A percentile compares a stretch with the other conserved stretches of the same genome.
phyloP scores from a whole-genome alignment of 2,329 filamentous ascomycete species.

The Ophiocordyceps sinensis region DNA sequence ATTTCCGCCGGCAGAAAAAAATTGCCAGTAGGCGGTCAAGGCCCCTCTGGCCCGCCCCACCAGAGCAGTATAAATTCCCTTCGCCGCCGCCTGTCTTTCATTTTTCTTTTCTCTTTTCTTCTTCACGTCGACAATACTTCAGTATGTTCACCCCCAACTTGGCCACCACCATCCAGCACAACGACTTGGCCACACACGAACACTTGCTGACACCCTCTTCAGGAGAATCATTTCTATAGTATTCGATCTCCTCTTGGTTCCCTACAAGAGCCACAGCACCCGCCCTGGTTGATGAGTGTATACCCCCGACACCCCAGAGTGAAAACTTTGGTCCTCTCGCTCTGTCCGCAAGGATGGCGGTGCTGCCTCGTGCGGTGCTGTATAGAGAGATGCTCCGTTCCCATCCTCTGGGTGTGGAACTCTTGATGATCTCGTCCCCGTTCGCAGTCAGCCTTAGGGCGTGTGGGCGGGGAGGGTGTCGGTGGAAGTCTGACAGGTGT shows the following conservation, averaged over 20 bases:
- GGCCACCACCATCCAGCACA: conserved; percentile 4
- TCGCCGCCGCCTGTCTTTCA: conserved; percentile 15
- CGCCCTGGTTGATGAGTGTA: conserved; percentile 87
- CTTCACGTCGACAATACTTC: conserved; percentile 49
- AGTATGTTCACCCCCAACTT: conserved; percentile 27
- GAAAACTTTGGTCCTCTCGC: conserved; percentile 50
- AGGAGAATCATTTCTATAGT: conserved; percentile 98
- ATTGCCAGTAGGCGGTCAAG: conserved; percentile 4
- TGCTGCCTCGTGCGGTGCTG: conserved; percentile 26
- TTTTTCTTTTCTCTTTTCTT: conserved; percentile 32
- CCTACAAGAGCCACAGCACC: conserved; percentile 84
- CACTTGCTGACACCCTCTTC: conserved; percentile 3
- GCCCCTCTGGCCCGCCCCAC: conserved; percentile 1
- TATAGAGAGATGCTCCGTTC: conserved; percentile 56
- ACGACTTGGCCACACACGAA: too few species aligned
- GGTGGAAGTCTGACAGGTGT: conserved; percentile 82
- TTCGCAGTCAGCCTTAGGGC: conserved; percentile 60
- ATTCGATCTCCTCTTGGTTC: conserved; percentile 84
- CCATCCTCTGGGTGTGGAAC: conserved; percentile 2
- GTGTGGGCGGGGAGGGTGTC: conserved; percentile 62
- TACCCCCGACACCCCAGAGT: conserved; percentile 84
- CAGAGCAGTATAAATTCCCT: conserved; percentile 24
- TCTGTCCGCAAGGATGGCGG: conserved; percentile 50
- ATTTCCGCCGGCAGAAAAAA: conserved; percentile 5
- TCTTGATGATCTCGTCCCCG: conserved; percentile 83